Base-by-base conservation (phyloP, 495 filamentous ascomycete genomes). In the Thozetella sp. region DNA sequence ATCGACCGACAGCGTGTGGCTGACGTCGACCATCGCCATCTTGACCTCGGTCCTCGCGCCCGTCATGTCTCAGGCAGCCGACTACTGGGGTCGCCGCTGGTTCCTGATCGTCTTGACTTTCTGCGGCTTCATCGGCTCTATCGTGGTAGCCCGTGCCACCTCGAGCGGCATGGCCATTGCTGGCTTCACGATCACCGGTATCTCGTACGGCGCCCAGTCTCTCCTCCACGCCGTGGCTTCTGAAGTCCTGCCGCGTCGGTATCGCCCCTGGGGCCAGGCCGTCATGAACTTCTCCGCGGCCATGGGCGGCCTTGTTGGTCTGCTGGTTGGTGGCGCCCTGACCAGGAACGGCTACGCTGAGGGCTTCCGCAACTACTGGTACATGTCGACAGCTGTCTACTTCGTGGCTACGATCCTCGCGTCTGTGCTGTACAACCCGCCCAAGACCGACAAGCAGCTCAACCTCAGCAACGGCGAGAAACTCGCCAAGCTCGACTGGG, bases 181-280 rank as follows among this genome's bases (percentile, higher is more conserved):
- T 3, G 75, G 75, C 3, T 63, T 66, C 23, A 60, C 51, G 25
- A 22, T 76, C 45, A 67, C 56, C 13, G 64, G 68, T n/a, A 25
- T 74, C 22, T 40, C 63, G 15, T 75, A 58, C 40, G 65, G 72
- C 22, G 56, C 67, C 1, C 75, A 78, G 40, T 69, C 75, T 0
- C 61, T 78, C 0, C 54, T 75, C 3, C 71, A 75, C 52, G 63
- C 70, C 27, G 67, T 78, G 20, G 63, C 69, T 1, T 70, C 70
- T 19, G 75, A 76, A 46, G 65, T 75, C 37, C 40, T 76, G 11
- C 72, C 73, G 0, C 59, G 73, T 12, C 55, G 60, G 12, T 75
- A 60, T 45, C 27, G 73, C 9, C 55, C 61, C 1, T 68, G 53
- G 54, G 73, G 60, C 3, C 72, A 74, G 43, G 70, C 68, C 4